Base-by-base conservation (phyloP, 495 filamentous ascomycete genomes). In the Evansstolkia leycettana region DNA sequence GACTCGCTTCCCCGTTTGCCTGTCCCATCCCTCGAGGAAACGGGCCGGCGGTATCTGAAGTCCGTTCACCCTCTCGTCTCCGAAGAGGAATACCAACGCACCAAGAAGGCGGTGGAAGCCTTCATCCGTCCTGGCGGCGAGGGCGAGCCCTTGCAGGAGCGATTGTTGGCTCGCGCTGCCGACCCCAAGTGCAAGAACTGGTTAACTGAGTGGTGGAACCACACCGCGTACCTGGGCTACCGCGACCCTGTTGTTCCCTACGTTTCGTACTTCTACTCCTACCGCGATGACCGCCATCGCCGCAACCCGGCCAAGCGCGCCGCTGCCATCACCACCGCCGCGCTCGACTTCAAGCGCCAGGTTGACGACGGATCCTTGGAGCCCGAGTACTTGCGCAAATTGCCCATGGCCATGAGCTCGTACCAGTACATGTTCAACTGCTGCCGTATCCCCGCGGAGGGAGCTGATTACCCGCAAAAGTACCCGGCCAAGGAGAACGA, bases 351-450 rank as follows among this genome's bases (percentile, higher is more conserved):
- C 74, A 93, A 94, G 72, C 79, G 78, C 54, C 75, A 85, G 62
- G 90, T 96, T 2, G 92, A 94, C 50, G 54, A 54, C 17, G 79
- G 78, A 37, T 76, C 75, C 2, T 67, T 99, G 34, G 92, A 99
- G 65, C 92, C 92, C 8, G 92, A 99, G 62, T 95, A 94, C 66
- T 92, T 96, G 85, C 86, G 86, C 61, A 80, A 81, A 60, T 73
- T 83, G 39, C 92, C 92, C 36, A 84, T 95, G 52, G 89, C 85
- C 58, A 96, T 96, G 92, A 82, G 81, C 70, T 83, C 80, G 39
- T 95, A 95, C 69, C 69, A 94, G 65, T 99, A 80, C 76, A 96
- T 99, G 92, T 99, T 99, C 74, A 95, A 99, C 59, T 69, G 70
- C 57, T 84, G 78, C 64, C 80, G 92, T 39, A 75, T 95, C 20